A percentile compares a stretch with the other conserved stretches of the same genome.
phyloP scores from a whole-genome alignment of 495 filamentous ascomycete genomes.

The Elasticomyces elasticus region DNA sequence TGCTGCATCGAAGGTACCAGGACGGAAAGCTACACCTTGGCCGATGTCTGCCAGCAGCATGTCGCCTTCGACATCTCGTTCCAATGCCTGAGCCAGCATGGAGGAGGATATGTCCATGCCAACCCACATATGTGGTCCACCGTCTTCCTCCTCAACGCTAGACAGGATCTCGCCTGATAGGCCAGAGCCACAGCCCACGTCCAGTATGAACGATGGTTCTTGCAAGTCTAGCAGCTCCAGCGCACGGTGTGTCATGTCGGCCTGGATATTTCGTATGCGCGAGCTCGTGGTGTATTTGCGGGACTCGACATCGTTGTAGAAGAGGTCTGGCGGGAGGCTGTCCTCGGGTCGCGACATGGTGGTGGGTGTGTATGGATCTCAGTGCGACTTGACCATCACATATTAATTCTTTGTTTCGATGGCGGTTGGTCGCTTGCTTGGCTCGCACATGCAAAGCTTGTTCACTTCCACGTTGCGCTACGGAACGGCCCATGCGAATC shows the following conservation, averaged over 20 bases:
- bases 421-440: too few relatives aligned
- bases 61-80: slow-evolving; percentile 87
- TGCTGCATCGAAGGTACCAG: slow-evolving; percentile 88
- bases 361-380: too few relatives aligned
- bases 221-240: slow-evolving; percentile 77
- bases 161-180: slow-evolving; percentile 90
- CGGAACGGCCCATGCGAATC: too few relatives aligned
- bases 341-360: slow-evolving; percentile 96
- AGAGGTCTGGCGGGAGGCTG: slow-evolving; percentile 82
- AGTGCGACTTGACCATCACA: too few relatives aligned
- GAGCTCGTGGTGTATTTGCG: slow-evolving; percentile 96
- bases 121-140: slow-evolving; percentile 83
- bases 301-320: slow-evolving; percentile 91
- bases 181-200: slow-evolving; percentile 90
- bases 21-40: slow-evolving; percentile 87
- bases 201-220: slow-evolving; percentile 78
- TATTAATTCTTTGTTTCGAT: too few relatives aligned
- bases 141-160: slow-evolving; percentile 49
- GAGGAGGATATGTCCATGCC: slow-evolving; percentile 90
- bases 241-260: slow-evolving; percentile 84
- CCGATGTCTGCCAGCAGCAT: slow-evolving; percentile 86
- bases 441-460: slow-evolving; percentile 1
- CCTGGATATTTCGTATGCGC: slow-evolving; percentile 89
- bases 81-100: slow-evolving; percentile 86
- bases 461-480: too few relatives aligned